A percentile compares a stretch with the other conserved stretches of the same genome.
phyloP scores from a whole-genome alignment of 2,329 filamentous ascomycete species.

The Hymenotorrendiella dingleyae region DNA sequence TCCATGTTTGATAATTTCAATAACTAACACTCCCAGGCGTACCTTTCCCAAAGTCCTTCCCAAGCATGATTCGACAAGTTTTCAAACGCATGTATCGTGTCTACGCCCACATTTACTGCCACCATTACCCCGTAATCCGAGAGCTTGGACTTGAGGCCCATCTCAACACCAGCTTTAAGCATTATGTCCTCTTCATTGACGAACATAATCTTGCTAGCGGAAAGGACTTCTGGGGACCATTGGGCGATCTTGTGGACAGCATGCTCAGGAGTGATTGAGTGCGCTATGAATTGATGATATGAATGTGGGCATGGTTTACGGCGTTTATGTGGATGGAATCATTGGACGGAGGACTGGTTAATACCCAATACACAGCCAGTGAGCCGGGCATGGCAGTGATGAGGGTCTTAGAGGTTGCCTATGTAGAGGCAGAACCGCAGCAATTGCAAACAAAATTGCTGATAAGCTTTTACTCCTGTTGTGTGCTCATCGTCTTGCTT shows the following conservation, averaged over 20 bases:
- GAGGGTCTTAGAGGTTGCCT: slow-evolving; percentile 10
- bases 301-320: slow-evolving; percentile 14
- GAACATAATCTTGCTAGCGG: slow-evolving; percentile 89
- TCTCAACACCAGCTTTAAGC: slow-evolving; percentile 98
- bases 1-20: not conserved
- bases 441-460: slow-evolving; percentile 5
- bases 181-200: slow-evolving; percentile 97
- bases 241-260: slow-evolving; percentile 93
- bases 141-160: slow-evolving; percentile 94
- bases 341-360: slow-evolving; percentile 10
- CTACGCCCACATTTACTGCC: slow-evolving; percentile 99
- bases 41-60: slow-evolving; percentile 90
- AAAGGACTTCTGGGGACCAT: slow-evolving; percentile 93
- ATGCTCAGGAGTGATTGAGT: slow-evolving; percentile 82
- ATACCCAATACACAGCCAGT: slow-evolving; percentile 2
- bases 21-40: slow-evolving; percentile 56
- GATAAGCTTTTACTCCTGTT: too few species aligned
- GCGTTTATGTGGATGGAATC: slow-evolving; percentile 21
- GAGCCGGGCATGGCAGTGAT: slow-evolving; percentile 3
- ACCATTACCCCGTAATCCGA: slow-evolving; percentile 95
- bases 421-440: slow-evolving; percentile 6
- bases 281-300: slow-evolving; percentile 13
- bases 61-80: slow-evolving; percentile 81
- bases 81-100: slow-evolving; percentile 99
- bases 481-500: too few species aligned